Base-by-base conservation (phyloP, 768 basidiomycete genomes). In the Coprinopsis cinerea region DNA sequence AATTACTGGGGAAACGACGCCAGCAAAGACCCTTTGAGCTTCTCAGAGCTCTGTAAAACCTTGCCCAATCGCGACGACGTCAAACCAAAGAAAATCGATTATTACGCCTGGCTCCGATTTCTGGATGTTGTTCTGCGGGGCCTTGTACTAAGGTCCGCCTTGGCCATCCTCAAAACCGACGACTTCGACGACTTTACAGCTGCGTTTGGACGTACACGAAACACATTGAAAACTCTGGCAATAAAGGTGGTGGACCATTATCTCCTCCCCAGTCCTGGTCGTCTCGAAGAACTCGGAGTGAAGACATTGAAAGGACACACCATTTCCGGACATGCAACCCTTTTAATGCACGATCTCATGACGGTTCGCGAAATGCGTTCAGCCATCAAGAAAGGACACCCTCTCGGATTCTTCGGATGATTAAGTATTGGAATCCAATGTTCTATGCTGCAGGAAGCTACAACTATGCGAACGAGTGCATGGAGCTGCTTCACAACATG, bases 391-490 rank as follows among this genome's bases (percentile, higher is more conserved):
- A 47, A 53, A 50, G 59, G 59, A 0, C 57, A 61, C 55, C 57
- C 2, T 32, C 47, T 17, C 48, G 52, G 1, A 51, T 61, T 42
- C 26, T 18, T 4, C 49, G 52, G 5, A 55, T 59, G 49, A 39
- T 61, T 22, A 61, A 61, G 46, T 53, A 27, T n/a, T 61, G 53
- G 52, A 17, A 53, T 1, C 59, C 57, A 1, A 61, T 59, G 52
- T 61, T 50, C 25, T 53, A 56, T 50, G 55, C 55, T 1, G 51
- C 40, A 37, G 57, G 55, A 9, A 52, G 61, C 39, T 58, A 57
- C 47, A 62, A 62, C 36, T 62, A 62, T 37, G 49, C 61, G 2
- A 60, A 62, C 39, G 54, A 60, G 44, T 53, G 44, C 10, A 62
- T 60, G 61, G 61, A 62, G 30, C 49, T 62, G 1, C 47, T 62